Conservation (phyloP, 441 rosid species). For the Pelargonium fulgidum region DNA sequence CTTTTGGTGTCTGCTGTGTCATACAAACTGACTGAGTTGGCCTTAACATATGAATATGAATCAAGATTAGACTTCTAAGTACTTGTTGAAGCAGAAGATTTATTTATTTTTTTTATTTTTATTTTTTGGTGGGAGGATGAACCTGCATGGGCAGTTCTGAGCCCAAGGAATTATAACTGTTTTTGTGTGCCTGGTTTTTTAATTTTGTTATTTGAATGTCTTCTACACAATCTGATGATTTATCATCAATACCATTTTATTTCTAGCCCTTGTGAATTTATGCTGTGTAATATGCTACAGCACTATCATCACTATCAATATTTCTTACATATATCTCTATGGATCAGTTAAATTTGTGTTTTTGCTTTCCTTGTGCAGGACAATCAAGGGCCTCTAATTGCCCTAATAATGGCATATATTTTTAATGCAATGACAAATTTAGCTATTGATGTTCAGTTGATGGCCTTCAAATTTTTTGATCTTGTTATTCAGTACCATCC, state of each 20-base stretch:
- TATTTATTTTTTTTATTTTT: too few species aligned
- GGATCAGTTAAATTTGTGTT: conserved; percentile 18
- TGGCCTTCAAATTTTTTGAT: conserved; percentile 76
- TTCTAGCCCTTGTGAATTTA: conserved; percentile 5
- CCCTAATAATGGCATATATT: conserved; percentile 71
- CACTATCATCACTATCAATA: not conserved
- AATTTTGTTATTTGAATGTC: not conserved
- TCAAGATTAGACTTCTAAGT: not conserved
- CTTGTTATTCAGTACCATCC: conserved; percentile 62
- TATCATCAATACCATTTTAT: not conserved
- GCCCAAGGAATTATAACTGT: not conserved
- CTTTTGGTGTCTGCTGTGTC: not conserved
- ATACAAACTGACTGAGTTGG: not conserved
- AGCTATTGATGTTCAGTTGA: conserved; percentile 71
- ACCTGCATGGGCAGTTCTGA: not conserved
- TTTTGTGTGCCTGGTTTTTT: not conserved
- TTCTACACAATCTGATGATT: not conserved
- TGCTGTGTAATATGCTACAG: not conserved
- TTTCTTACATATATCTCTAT: not conserved
- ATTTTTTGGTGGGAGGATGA: not conserved
- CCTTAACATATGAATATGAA: not conserved
- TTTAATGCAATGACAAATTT: conserved; percentile 76
- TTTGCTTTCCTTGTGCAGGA: conserved; percentile 47
- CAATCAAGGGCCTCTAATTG: conserved; percentile 56
- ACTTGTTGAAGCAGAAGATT: conserved; percentile 2